Base-by-base conservation (phyloP, 305 asterid species). In the Fraxinus dipetala region DNA sequence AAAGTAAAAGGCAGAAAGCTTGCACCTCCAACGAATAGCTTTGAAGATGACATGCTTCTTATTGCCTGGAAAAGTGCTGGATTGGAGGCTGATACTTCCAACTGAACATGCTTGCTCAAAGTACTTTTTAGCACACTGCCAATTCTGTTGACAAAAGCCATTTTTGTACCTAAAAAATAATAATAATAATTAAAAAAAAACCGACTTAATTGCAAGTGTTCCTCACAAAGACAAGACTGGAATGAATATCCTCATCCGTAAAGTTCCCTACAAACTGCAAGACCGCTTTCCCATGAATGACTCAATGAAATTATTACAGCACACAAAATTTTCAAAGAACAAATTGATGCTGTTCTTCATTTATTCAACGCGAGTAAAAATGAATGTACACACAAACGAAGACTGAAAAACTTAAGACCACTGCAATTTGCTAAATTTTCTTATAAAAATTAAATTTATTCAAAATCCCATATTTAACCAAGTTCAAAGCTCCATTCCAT, bases 1-100 rank as follows among this genome's bases (percentile, higher is more conserved):
- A 78, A 0, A 48, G 51, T 4, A 82, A 70, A 18, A 28, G 35
- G 76, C 35, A 82, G 10, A 61, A 34, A 54, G 77, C 40, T 32
- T 36, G 54, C 83, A 95, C 99, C 98, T 91, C 99, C 99, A 86
- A 95, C 87, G 85, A 94, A 95, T 84, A 95, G 87, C 90, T 91
- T 95, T 34, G 96, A 87, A 73, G 96, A 91, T 75, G 98, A 91
- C 97, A 94, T 93, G 97, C 92, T 83, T 88, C 98, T 94, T 75
- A 87, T 84, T 31, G 98, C 90, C 90, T 91, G 97, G 87, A 88
- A 89, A 69, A 91, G 80, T 51, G 92, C 87, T 51, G 91, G 81
- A 78, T 79, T 90, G 7, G 93, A 69, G 76, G 90, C 87, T 73
- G 90, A 86, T 40, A 86, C 78, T 81, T 88, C 92, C 38, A 88